Percentiles rank a stretch among this genome's conserved stretches.
Evolutionary conservation across 495 filamentous ascomycete genomes (phyloP).

Genomic region (Talaromyces adpressus): DNA sequence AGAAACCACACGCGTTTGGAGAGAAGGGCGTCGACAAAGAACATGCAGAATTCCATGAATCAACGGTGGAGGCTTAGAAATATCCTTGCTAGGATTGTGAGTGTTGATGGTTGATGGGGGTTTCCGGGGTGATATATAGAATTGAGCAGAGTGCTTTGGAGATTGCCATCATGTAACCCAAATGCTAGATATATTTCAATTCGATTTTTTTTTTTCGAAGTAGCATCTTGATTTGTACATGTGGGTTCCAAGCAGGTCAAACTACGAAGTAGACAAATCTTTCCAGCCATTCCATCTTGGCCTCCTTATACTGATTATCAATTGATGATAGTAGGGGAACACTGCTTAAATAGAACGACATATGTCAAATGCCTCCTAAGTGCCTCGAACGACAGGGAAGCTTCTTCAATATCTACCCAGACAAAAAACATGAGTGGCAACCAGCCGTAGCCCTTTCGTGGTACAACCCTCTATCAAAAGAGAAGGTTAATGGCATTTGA

Average conservation of each 20-base stretch:
- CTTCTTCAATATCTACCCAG: too few relatives aligned
- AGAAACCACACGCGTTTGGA: neutral
- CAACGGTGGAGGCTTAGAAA: neutral
- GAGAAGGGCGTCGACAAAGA: neutral
- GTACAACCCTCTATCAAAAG: too few relatives aligned
- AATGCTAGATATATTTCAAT: neutral
- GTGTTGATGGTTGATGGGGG: neutral
- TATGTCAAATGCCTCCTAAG: too few relatives aligned
- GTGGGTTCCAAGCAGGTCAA: neutral
- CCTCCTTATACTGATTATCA: neutral
- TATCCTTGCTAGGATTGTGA: neutral
- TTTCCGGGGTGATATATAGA: neutral
- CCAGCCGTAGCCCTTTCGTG: too few relatives aligned
- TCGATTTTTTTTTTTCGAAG: neutral
- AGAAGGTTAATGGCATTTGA: too few relatives aligned
- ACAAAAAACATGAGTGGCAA: too few relatives aligned
- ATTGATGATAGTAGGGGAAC: too few relatives aligned
- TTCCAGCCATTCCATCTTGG: neutral
- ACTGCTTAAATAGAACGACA: too few relatives aligned
- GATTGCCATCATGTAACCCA: neutral
- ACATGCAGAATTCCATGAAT: neutral
- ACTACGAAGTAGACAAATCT: neutral
- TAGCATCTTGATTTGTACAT: neutral
- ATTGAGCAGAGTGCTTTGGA: neutral
- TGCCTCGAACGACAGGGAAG: too few relatives aligned